These are phyloP conservation scores for Talaromyces trachyspermus DNA, from an alignment of 495 filamentous ascomycete genomes.

Conservation along the genomic window DNA sequence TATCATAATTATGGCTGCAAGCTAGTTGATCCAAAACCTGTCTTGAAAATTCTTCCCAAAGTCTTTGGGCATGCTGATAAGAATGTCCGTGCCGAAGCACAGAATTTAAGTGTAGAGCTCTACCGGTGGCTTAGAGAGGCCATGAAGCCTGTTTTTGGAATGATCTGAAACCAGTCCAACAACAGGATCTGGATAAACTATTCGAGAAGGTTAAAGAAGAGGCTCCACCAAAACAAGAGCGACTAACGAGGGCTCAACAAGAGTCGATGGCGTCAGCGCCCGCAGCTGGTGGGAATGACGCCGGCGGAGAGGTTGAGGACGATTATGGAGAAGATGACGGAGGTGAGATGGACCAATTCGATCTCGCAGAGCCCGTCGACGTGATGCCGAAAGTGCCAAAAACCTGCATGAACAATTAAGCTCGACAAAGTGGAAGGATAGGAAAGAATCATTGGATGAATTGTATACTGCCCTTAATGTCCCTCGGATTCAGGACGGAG, in stretches of 20 bases:
- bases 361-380: slow-evolving; percentile 85
- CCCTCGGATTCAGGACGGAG: slow-evolving; percentile 85
- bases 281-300: slow-evolving; percentile 46
- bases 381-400: slow-evolving; percentile 74
- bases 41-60: slow-evolving; percentile 86
- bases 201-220: slow-evolving; percentile 92
- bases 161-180: slow-evolving; percentile 92
- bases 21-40: slow-evolving; percentile 89
- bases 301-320: slow-evolving; percentile 43
- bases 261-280: slow-evolving; percentile 66
- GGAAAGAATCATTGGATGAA: slow-evolving; percentile 89
- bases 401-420: slow-evolving; percentile 74
- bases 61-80: slow-evolving; percentile 96
- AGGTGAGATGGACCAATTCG: slow-evolving; percentile 72
- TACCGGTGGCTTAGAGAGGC: slow-evolving; percentile 97
- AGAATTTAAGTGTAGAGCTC: slow-evolving; percentile 84
- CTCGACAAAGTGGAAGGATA: slow-evolving; percentile 96
- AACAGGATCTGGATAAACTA: slow-evolving; percentile 85
- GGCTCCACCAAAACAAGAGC: slow-evolving; percentile 78
- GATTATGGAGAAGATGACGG: slow-evolving; percentile 62
- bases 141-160: slow-evolving; percentile 98
- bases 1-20: slow-evolving; percentile 94
- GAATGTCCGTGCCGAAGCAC: slow-evolving; percentile 92
- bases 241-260: slow-evolving; percentile 84
- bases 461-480: slow-evolving; percentile 71